Conservation (phyloP, 345 rosid species). For the Eucalyptus caleyi region DNA sequence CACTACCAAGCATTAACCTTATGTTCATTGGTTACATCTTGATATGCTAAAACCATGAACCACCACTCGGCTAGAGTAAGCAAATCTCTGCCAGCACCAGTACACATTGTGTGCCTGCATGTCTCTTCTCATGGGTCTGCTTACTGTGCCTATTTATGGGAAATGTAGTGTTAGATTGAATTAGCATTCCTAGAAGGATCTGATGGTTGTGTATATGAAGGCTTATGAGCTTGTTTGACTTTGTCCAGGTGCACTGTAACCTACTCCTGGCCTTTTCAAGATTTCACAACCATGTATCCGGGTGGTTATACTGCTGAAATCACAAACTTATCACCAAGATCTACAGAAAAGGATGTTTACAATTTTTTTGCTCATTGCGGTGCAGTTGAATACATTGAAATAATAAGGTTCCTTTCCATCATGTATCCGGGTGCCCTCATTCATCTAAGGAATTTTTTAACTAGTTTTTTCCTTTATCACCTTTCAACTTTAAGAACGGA, state of each 20-base stretch:
- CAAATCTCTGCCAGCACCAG: not conserved
- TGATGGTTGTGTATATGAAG: not conserved
- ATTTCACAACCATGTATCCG: constrained; percentile 23
- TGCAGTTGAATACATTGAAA: constrained; percentile 47
- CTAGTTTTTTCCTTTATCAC: not conserved
- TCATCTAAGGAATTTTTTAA: not conserved
- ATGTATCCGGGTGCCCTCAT: not conserved
- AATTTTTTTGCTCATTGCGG: constrained; percentile 75
- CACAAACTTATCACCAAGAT: constrained; percentile 57
- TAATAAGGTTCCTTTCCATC: constrained; percentile 40
- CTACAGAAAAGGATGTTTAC: constrained; percentile 58
- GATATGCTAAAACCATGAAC: not conserved
- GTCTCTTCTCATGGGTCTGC: not conserved
- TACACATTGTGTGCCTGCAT: not conserved
- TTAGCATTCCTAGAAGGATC: not conserved
- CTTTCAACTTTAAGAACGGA: not conserved
- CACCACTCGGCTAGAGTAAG: not conserved
- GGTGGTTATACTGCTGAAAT: constrained; percentile 72
- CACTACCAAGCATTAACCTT: not conserved
- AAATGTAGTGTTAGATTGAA: not conserved
- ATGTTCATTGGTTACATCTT: not conserved
- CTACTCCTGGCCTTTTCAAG: not conserved
- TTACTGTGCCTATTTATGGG: not conserved
- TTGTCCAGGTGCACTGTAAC: not conserved
- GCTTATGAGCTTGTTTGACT: not conserved